Base-by-base conservation (phyloP, 495 filamentous ascomycete species). In the Friedmanniomyces endolithicus region DNA sequence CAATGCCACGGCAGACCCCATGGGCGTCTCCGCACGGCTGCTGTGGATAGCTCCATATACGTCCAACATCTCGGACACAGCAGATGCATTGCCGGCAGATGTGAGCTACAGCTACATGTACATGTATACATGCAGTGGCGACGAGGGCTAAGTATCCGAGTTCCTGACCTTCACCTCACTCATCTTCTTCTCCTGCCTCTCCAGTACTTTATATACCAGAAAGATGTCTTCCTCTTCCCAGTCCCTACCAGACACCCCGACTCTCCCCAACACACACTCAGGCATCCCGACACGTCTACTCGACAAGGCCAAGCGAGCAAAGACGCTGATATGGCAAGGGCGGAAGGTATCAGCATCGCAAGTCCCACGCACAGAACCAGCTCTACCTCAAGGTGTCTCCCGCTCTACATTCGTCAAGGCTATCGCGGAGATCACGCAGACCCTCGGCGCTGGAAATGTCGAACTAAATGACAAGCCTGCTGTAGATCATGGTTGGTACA, bases 361-460 rank as follows among this genome's bases (percentile, higher is more conserved):
- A 17, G 24, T 46, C 31, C 31, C 43, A n/a, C 27, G 34, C 11
- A 40, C 19, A 3, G 12, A 25, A 40, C 53, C 53, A 1, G 24
- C 27, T n/a, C 40, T 56, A 35, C 53, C 53, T 16, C 53, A 56
- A 41, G 53, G 53, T 16, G 22, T 56, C 20, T 56, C 53, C 2
- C 23, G 53, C 16, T 11, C 53, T 1, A 50, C 41, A 17, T 56
- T 56, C 53, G 16, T 49, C 17, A 50, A 37, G 24, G 53, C 53
- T 27, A 49, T 56, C n/a, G 6, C 45, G 4, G 53, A 56, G 2
- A 24, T 56, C 17, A 43, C 40, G 9, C 9, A 35, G 8, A 27
- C 31, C 12, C 41, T 56, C 35, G 54, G 48, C n/a, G 45, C 27
- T 1, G 33, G 61, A n/a, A 67, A 67, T 52, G 61, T 67, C 20